Conservation (phyloP, 164 flowering plant species). For the Nelumbo lutea region DNA sequence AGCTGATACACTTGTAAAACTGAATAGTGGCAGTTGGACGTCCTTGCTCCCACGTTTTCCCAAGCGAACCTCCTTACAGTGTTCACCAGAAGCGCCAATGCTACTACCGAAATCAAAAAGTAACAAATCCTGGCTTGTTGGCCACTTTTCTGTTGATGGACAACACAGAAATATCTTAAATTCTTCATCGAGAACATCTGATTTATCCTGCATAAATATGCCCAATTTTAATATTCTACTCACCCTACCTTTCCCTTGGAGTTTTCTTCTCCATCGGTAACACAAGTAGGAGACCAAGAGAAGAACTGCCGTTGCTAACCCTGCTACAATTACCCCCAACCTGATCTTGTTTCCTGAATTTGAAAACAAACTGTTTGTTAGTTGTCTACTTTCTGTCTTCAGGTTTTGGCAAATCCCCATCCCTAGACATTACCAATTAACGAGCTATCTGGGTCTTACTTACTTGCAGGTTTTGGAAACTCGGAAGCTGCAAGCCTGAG, state of each 20-base stretch:
- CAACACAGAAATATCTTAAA: neutral
- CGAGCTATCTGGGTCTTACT: too few relatives aligned
- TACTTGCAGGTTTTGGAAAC: neutral
- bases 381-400: neutral
- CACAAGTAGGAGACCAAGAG: neutral
- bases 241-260: neutral
- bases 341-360: neutral
- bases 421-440: too few relatives aligned
- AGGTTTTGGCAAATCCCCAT: too few relatives aligned
- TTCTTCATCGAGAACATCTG: too few relatives aligned
- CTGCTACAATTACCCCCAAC: neutral
- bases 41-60: neutral
- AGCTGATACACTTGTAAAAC: constrained; percentile 2
- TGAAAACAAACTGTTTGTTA: neutral
- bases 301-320: neutral
- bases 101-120: neutral
- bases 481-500: constrained; percentile 17
- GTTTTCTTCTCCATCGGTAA: neutral
- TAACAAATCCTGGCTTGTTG: neutral
- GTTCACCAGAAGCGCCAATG: neutral
- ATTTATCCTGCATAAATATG: too few relatives aligned
- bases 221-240: too few relatives aligned
- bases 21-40: constrained; percentile 6
- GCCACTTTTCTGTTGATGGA: neutral
- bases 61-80: neutral